Conservation (phyloP, 2,329 filamentous ascomycete genomes). For the Plenodomus lindquistii region DNA sequence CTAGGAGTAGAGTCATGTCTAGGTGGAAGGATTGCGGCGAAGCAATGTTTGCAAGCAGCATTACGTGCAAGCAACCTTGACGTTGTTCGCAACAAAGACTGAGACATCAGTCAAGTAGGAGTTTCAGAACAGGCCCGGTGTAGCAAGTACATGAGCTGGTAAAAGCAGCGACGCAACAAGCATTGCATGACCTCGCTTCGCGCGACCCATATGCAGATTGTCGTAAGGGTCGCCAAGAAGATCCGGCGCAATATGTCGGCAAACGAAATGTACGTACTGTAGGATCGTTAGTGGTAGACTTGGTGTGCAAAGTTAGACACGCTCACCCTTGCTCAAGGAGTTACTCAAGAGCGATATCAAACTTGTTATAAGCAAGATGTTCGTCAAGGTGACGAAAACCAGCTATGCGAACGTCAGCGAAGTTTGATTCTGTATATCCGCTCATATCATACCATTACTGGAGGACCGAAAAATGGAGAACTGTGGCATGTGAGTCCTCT, state of each 20-base stretch:
- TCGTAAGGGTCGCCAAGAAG: background rate
- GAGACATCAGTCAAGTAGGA: background rate
- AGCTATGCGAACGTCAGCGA: conserved; percentile 47
- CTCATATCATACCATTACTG: conserved; percentile 52
- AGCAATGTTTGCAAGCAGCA: background rate
- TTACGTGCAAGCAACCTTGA: background rate
- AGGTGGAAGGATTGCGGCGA: background rate
- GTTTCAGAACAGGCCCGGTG: background rate
- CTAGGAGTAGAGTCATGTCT: background rate
- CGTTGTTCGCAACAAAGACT: background rate
- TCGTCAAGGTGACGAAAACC: conserved; percentile 76
- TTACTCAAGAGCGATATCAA: conserved; percentile 79
- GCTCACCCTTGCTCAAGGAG: conserved; percentile 62
- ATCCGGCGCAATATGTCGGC: no score
- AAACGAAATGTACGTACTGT: background rate
- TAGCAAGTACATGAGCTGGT: no score
- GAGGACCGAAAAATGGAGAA: conserved; percentile 56
- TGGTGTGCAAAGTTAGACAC: background rate
- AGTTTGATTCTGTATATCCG: conserved; percentile 22
- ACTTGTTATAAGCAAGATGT: conserved; percentile 77
- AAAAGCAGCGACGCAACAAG: background rate
- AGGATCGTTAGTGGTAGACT: background rate
- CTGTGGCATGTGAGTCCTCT: conserved; percentile 25
- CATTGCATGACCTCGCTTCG: background rate
- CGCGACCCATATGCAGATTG: background rate